Conservation (phyloP, 2,329 filamentous ascomycete genomes). For the Chlorencoelia australis region DNA sequence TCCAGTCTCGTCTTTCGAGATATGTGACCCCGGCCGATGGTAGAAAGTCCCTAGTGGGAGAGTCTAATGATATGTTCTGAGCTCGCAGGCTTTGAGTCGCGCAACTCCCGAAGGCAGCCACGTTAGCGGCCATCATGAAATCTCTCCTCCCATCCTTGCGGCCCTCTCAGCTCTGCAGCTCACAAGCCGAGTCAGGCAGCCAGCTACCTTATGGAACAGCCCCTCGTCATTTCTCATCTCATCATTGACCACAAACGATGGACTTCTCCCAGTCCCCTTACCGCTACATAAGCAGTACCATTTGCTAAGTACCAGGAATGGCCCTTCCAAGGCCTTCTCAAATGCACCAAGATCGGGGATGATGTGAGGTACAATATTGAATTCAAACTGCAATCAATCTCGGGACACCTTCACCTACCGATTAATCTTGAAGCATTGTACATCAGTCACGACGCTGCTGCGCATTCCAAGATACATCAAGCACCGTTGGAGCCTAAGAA, state of each 20-base stretch:
- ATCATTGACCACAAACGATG: background rate
- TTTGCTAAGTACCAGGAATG: too few relatives aligned
- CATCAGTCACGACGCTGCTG: slow-evolving; percentile 7
- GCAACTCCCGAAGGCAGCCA: background rate
- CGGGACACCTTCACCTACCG: slow-evolving; percentile 10
- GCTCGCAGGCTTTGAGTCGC: background rate
- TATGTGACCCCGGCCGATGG: background rate
- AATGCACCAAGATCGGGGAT: slow-evolving; percentile 7
- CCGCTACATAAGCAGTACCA: slow-evolving; percentile 3
- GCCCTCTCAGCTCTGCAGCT: background rate
- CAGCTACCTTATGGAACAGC: background rate
- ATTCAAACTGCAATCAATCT: slow-evolving; percentile 13
- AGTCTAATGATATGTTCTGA: background rate
- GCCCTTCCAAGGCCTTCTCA: too few relatives aligned
- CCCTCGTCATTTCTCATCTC: background rate
- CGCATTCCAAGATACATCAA: slow-evolving; percentile 12
- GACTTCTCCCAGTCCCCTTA: slow-evolving; percentile 7
- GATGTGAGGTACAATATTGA: slow-evolving; percentile 14
- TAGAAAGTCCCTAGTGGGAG: background rate
- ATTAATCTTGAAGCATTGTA: slow-evolving; percentile 10
- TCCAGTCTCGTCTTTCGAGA: background rate
- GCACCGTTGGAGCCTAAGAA: slow-evolving; percentile 13
- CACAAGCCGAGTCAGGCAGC: background rate
- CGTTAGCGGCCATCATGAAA: background rate
- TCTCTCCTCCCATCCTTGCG: background rate